A percentile compares a stretch with the other conserved stretches of the same genome.
Conservation (phyloP, 305 asterid genomes). For the Salvia sclarea region DNA sequence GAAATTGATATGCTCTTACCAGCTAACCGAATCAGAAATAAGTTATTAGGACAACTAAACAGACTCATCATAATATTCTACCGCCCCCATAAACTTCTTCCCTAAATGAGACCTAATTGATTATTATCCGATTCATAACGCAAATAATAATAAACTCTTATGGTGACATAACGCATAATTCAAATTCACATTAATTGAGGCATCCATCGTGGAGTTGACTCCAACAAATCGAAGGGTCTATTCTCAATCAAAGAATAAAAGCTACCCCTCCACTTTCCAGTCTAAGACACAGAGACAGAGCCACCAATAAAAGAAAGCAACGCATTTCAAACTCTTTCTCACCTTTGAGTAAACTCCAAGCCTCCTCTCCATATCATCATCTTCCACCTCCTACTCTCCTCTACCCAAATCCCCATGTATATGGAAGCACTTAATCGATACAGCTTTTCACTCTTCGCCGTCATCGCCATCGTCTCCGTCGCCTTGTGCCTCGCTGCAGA, state of each 20-base stretch:
- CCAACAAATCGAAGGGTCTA: neutral
- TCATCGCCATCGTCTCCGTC: conserved; percentile 46
- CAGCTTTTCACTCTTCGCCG: conserved; percentile 35
- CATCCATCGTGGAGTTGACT: neutral
- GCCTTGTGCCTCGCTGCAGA: conserved; percentile 70
- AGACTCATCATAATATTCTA: neutral
- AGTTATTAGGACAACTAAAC: no score
- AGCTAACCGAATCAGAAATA: no score
- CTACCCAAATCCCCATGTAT: conserved; percentile 13
- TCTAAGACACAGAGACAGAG: no score
- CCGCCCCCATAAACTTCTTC: neutral
- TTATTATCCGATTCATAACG: neutral
- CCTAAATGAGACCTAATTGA: neutral
- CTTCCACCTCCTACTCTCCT: neutral
- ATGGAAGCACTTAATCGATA: conserved; percentile 44
- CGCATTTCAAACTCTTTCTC: conserved; percentile 29
- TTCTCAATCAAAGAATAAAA: conserved; percentile 20
- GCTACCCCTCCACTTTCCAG: neutral
- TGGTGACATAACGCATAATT: neutral
- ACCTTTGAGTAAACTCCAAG: conserved; percentile 53
- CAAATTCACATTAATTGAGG: neutral
- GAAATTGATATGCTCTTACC: no score
- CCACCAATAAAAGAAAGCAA: conserved; percentile 16
- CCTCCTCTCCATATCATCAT: conserved; percentile 6
- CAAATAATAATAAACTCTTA: neutral